Percentiles rank a stretch among this genome's conserved stretches.
Conservation (phyloP, 192 early-diverging fungal species). For the Allomyces macrogynus region DNA sequence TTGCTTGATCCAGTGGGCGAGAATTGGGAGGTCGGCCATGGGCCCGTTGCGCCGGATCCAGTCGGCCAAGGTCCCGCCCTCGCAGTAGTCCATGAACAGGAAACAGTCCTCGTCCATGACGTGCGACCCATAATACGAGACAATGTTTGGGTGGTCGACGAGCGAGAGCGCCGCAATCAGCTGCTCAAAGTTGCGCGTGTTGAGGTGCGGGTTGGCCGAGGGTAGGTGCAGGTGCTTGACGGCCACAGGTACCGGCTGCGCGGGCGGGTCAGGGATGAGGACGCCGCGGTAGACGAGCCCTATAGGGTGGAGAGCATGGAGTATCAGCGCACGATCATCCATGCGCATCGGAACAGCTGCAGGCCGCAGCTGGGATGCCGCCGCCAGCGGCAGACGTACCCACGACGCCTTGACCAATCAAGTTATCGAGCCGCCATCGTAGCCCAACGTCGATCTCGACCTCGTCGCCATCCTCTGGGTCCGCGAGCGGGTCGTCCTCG, state of each 20-base stretch:
- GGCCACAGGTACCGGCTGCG: not conserved
- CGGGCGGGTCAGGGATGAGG: not conserved
- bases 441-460: not conserved
- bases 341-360: too few species aligned
- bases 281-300: not conserved
- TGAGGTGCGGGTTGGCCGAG: not conserved
- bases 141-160: conserved; percentile 74
- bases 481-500: too few species aligned
- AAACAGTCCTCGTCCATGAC: conserved; percentile 71
- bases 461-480: not conserved
- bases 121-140: conserved; percentile 74
- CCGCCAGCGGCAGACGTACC: not conserved
- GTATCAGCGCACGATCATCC: too few species aligned
- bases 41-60: conserved; percentile 53
- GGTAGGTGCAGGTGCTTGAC: not conserved
- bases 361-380: too few species aligned
- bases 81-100: conserved; percentile 84
- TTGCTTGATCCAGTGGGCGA: conserved; percentile 54
- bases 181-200: conserved; percentile 29
- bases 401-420: not conserved
- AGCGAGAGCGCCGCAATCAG: conserved; percentile 82
- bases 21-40: conserved; percentile 42
- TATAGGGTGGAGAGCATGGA: too few species aligned
- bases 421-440: not conserved
- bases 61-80: conserved; percentile 46